These are phyloP conservation scores for Stephanodiscus minutulus DNA, from an alignment of 108 stramenopile genomes.

Conservation along the genomic window DNA sequence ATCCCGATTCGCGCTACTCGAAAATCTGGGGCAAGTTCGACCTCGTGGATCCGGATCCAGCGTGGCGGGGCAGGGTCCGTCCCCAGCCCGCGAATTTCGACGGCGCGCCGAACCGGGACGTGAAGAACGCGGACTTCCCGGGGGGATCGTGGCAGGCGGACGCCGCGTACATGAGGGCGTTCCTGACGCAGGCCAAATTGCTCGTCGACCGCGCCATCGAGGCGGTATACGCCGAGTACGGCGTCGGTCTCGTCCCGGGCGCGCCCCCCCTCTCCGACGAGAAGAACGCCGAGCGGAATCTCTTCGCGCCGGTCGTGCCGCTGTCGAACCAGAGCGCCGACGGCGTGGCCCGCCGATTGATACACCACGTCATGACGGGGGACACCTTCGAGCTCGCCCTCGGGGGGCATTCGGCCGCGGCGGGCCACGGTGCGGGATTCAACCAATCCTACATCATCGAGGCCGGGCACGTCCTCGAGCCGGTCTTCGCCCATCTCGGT, in stretches of 20 bases:
- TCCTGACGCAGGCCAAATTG: conserved; percentile 60
- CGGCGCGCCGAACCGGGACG: conserved; percentile 38
- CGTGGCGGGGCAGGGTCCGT: conserved; percentile 40
- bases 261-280: neutral
- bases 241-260: conserved; percentile 19
- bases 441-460: conserved; percentile 67
- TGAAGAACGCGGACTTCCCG: conserved; percentile 42
- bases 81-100: conserved; percentile 34
- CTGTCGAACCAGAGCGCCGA: conserved; percentile 32
- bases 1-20: conserved; percentile 23
- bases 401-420: conserved; percentile 78
- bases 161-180: conserved; percentile 57
- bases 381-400: conserved; percentile 52
- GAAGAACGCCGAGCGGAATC: conserved; percentile 4
- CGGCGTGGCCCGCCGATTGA: conserved; percentile 44
- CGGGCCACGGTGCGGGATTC: conserved; percentile 81
- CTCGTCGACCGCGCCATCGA: conserved; percentile 69
- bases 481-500: conserved; percentile 54
- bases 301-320: neutral
- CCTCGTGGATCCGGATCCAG: conserved; percentile 36
- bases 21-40: conserved; percentile 37
- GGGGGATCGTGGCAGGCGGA: conserved; percentile 56
- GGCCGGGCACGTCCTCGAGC: conserved; percentile 56
- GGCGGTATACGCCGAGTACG: conserved; percentile 72
- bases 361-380: conserved; percentile 60